Conservation (phyloP, 2,329 filamentous ascomycete genomes). For the Delphinella strobiligena region DNA sequence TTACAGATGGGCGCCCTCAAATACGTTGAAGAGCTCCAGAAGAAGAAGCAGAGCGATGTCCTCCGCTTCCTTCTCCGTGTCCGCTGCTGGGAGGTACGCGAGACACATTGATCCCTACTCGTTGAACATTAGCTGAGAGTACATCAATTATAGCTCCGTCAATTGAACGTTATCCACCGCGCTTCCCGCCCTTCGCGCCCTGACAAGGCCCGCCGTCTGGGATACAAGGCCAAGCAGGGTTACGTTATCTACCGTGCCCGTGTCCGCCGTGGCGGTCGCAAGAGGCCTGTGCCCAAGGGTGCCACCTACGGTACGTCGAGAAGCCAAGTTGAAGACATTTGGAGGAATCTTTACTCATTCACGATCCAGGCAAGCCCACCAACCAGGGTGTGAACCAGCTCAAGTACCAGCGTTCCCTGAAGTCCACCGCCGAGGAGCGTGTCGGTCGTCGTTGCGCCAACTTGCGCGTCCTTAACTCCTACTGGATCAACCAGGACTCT, state of each 20-base stretch:
- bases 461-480: constrained; percentile 98
- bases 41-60: constrained; percentile 99
- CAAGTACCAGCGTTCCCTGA: constrained; percentile 99
- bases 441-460: constrained; percentile 98
- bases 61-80: constrained; percentile 99
- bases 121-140: constrained; percentile 99
- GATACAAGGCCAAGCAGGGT: constrained; percentile 99
- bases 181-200: constrained; percentile 95
- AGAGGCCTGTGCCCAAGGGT: constrained; percentile 92
- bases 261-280: constrained; percentile 96
- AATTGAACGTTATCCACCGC: constrained; percentile 99
- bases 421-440: constrained; percentile 97
- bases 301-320: constrained; percentile 80
- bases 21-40: constrained; percentile 99
- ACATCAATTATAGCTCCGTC: constrained; percentile 98
- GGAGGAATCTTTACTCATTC: constrained; percentile 16
- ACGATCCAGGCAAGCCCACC: constrained; percentile 96
- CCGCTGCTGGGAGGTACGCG: constrained; percentile 95
- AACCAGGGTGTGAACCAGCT: constrained; percentile 99
- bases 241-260: constrained; percentile 99
- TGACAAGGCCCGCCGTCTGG: constrained; percentile 99
- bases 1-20: constrained; percentile 98
- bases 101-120: constrained; percentile 55
- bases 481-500: constrained; percentile 99
- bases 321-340: constrained; percentile 1